Base-by-base conservation (phyloP, 1,284 basidiomycete species). In the Pyrrhoderma noxium region DNA sequence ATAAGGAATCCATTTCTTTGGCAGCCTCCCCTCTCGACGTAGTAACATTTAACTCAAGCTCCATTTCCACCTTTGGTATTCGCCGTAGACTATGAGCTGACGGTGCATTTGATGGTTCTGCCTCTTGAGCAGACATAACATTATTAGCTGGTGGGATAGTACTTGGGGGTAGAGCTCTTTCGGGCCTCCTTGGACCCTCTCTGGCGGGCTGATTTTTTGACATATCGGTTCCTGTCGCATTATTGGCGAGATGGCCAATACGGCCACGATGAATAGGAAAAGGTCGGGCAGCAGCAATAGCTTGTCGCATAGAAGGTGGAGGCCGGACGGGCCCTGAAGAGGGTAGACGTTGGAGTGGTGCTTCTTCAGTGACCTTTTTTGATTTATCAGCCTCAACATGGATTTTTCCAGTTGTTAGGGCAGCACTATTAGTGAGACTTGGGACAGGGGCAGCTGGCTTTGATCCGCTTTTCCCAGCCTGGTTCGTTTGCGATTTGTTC, bases 311-410 rank as follows among this genome's bases (percentile, higher is more conserved):
- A 7, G 22, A 23, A 1, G 48, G 52, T 23, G 52, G 52, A 14
- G 52, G 52, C 2, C 52, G 52, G 14, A 54, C 31, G 5, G 52
- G 52, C 7, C 52, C 52, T 1, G 52, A 40, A 3, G 47, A 49
- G 16, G 47, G 43, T 27, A 27, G 8, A 18, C 42, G 52, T n/a
- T 2, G 44, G 19, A 40, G 47, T n/a, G 46, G 51, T 8, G 45
- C 40, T 16, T 39, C 39, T 37, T 45, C 45, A 14, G n/a, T 22
- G 22, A 22, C 37, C 7, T 13, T 27, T 8, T 52, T 35, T 2
- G 40, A n/a, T 3, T 18, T 31, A 16, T 40, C 16, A 40, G 4
- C 14, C n/a, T 40, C 38, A 40, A 40, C n/a, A n/a, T 7, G 5
- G 5, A 5, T 16, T 22, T 40, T 22, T 5, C n/a, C 21, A 16